These are phyloP conservation scores for Microstegium vimineum DNA, from an alignment of 176 grass and related monocot genomes.

Conservation along the genomic window DNA sequence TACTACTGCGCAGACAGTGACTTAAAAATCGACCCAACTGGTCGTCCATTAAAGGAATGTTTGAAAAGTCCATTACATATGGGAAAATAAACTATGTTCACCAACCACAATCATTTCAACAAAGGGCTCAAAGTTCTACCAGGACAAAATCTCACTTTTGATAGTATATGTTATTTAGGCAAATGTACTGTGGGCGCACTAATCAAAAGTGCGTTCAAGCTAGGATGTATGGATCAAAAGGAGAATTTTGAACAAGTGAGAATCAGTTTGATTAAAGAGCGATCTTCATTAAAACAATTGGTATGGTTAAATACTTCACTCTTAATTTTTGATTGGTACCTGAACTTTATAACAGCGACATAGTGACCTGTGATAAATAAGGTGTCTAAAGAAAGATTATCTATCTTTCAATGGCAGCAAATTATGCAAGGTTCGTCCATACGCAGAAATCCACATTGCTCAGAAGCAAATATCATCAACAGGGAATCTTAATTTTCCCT, in stretches of 20 bases:
- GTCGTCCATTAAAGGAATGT: neutral
- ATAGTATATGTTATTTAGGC: neutral
- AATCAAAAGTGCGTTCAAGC: neutral
- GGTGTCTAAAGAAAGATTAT: neutral
- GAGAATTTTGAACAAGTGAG: neutral
- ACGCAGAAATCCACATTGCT: neutral
- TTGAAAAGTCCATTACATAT: neutral
- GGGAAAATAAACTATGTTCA: neutral
- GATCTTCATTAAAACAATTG: neutral
- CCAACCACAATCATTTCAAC: constrained; percentile 23
- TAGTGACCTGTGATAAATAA: neutral
- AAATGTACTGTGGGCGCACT: neutral
- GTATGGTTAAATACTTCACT: neutral
- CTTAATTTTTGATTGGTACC: neutral
- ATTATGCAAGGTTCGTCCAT: too few species aligned
- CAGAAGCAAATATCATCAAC: neutral
- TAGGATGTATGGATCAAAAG: neutral
- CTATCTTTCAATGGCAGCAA: too few species aligned
- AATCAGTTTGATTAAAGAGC: neutral
- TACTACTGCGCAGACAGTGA: constrained; percentile 2
- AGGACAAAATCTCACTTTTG: constrained; percentile 15
- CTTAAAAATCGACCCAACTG: neutral
- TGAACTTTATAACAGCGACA: neutral
- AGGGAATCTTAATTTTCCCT: neutral
- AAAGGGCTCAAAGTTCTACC: neutral